Conservation (phyloP, 202 grass and related monocot species). For the Hordeum pubiflorum region DNA sequence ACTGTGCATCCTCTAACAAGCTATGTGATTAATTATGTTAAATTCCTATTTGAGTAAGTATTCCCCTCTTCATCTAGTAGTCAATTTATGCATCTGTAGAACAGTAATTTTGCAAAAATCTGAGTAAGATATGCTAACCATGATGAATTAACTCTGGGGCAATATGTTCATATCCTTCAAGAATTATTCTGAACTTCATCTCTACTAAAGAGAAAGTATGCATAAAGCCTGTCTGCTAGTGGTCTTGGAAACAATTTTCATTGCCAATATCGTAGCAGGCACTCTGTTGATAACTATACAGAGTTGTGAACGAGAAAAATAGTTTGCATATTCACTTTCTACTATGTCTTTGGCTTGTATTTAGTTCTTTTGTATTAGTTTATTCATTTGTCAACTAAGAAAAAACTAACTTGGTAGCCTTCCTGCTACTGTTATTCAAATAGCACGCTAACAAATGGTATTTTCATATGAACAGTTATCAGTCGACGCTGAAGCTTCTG, state of each 20-base stretch:
- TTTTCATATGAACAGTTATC: conserved; percentile 57
- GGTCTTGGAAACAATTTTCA: conserved; percentile 17
- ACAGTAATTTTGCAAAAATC: neutral
- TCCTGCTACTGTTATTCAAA: conserved; percentile 15
- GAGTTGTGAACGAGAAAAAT: neutral
- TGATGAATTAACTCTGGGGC: neutral
- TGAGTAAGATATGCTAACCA: neutral
- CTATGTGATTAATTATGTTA: conserved; percentile 98
- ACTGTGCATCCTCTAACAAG: conserved; percentile 98
- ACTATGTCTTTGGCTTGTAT: neutral
- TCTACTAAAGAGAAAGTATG: neutral
- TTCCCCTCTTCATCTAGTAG: neutral
- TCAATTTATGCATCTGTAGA: conserved; percentile 2
- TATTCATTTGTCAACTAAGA: conserved; percentile 4
- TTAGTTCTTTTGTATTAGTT: neutral
- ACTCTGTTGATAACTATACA: neutral
- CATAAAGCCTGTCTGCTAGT: neutral
- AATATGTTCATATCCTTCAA: conserved; percentile 17
- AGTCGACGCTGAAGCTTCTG: conserved; percentile 73
- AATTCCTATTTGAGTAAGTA: conserved; percentile 93
- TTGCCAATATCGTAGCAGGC: neutral
- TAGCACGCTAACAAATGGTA: conserved; percentile 24
- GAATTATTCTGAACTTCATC: conserved; percentile 8
- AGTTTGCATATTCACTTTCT: neutral
- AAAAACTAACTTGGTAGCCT: neutral